Evolutionary conservation across 768 basidiomycete species (phyloP).

Genomic region (Leccinum longicurvipes): DNA sequence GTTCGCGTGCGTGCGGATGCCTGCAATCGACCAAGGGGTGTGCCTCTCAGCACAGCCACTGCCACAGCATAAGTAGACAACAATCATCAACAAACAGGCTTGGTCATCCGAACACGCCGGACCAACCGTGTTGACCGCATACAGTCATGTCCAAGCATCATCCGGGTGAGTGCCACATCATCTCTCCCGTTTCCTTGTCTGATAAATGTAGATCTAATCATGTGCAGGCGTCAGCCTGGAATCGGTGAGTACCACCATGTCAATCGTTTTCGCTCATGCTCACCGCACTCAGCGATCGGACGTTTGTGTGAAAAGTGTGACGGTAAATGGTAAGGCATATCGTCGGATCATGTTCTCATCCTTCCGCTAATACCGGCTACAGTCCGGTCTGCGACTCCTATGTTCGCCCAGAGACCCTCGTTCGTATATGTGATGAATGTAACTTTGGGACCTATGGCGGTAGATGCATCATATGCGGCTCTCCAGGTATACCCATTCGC

Average conservation of each 20-base stretch:
- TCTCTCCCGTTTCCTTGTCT: background rate
- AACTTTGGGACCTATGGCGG: conserved; percentile 99
- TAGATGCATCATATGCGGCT: conserved; percentile 95
- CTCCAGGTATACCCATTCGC: conserved; percentile 61
- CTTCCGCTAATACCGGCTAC: background rate
- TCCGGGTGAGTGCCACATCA: conserved; percentile 50
- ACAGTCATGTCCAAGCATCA: conserved; percentile 83
- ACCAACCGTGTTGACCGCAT: conserved; percentile 5
- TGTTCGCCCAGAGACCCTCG: conserved; percentile 96
- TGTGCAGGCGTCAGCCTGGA: conserved; percentile 97
- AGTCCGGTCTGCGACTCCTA: conserved; percentile 99
- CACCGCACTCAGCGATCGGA: conserved; percentile 70
- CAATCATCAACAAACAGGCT: conserved; percentile 9
- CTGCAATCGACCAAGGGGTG: background rate
- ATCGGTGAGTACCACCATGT: conserved; percentile 60
- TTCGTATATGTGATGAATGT: conserved; percentile 98
- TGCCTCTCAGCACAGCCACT: conserved; percentile 15
- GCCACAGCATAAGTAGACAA: no score
- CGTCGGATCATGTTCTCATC: background rate
- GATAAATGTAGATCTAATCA: conserved; percentile 77
- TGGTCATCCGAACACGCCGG: background rate
- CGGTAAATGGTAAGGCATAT: conserved; percentile 84
- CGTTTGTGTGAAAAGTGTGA: conserved; percentile 99
- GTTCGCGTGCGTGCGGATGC: background rate
- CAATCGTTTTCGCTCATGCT: background rate